Evolutionary conservation across 495 filamentous ascomycete species (phyloP), one percentile per base, ranked within the genome.

Genomic region (Trichoderma virens): DNA sequence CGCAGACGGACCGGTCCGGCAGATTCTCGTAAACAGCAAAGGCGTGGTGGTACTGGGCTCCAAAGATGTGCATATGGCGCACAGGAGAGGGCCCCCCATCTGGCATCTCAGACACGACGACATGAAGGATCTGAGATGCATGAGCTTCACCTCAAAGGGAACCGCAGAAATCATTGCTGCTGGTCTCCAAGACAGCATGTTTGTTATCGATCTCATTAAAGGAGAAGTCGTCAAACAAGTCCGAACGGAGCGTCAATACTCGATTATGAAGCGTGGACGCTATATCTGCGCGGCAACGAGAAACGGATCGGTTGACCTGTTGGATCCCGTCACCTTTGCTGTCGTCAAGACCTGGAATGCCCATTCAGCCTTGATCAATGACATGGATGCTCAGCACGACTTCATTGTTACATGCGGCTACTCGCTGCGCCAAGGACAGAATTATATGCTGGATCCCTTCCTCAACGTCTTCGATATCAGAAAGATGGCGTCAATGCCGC

Each of bases 391-490:
- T 7, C 88, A 92, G 63, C 88, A 90, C 66, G 92, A 97, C 70
- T 91, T 91, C 66, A 83, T 98, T 32, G 87, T 97, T 23, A 97
- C 93, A 28, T 99, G 94, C 73, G 94, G 94, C n/a, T 94, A 90
- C 72, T 93, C 92, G 1, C 80, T 87, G 20, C 86, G 91, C 67
- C 78, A 78, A 60, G 73, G 68, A 66, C 76, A 70, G 69, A 80
- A 73, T 45, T 82, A 79, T 59, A 90, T 92, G 72, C 86, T 94
- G 1, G 94, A 98, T 70, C 88, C 90, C 2, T 83, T 97, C 59
- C 92, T 96, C 62, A 96, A 96, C 66, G 91, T 97, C 18, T 99
- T 91, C 68, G 92, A 97, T 71, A 77, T 99, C 30, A 95, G 93
- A 73, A 94, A 89, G 59, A 80, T 96, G 73, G 78, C 83, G 23